Base-by-base conservation (phyloP, 148 eudicot genomes). In the Rhododendron simsii region DNA sequence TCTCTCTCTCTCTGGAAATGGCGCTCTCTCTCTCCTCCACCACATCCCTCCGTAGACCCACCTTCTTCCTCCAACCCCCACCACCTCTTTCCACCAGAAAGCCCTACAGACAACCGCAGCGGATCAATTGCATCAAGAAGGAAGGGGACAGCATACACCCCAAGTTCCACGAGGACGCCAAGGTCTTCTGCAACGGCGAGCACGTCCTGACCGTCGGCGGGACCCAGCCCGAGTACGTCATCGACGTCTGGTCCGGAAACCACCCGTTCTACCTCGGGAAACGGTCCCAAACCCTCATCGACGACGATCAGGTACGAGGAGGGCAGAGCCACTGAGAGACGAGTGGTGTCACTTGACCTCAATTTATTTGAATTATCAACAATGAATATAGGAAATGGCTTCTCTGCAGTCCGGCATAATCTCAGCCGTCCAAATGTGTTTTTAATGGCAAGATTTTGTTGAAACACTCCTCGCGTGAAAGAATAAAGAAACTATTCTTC, bases 201-300 rank as follows among this genome's bases (percentile, higher is more conserved):
- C 92, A 89, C 5, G 98, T 94, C 14, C 86, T 96, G 94, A 96
- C 98, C 3, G 92, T 95, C n/a, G 95, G 96, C 15, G 99, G 99
- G 4, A 95, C 99, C 55, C 89, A 87, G 89, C 90, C 93, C 65
- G 97, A 96, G 78, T 95, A 95, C 81, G 90, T 92, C 33, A 93
- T 96, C 12, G 99, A 96, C 81, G 98, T 96, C 3, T 96, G 99
- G 99, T 95, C 99, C 7, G 99, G 99, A 0, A 96, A 96, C 81
- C 99, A 96, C 84, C 98, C 97, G 0, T 96, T 94, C 85, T 95
- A 95, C 87, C 94, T 90, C 4, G 99, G 99, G 0, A 92, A 86
- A 39, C 86, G 98, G 9, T 90, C 97, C 2, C 23, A 26, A 55
- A 20, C 76, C 7, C 86, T 95, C 6, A 14, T 92, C 9, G 98